These are phyloP conservation scores for Verruconis gallopava DNA, from an alignment of 2,329 filamentous ascomycete species.

Conservation along the genomic window DNA sequence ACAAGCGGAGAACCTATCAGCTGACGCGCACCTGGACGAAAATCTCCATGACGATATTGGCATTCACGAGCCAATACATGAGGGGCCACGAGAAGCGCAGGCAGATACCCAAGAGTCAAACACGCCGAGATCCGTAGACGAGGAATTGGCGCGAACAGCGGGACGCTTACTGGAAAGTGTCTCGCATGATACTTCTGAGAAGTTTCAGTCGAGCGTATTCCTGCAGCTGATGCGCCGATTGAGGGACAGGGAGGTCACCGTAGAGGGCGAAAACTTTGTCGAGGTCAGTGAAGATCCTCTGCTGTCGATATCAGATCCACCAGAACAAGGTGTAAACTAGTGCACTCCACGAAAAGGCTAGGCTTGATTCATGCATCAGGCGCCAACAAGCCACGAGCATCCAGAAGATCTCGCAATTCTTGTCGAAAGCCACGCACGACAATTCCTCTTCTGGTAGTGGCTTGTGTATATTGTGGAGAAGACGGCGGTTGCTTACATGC, in stretches of 20 bases:
- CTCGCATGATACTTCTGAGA: constrained; percentile 52
- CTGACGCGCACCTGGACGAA: not conserved
- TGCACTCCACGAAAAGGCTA: too few species aligned
- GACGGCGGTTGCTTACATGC: too few species aligned
- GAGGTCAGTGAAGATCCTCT: constrained; percentile 27
- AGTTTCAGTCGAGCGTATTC: constrained; percentile 70
- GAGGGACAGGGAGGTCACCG: constrained; percentile 56
- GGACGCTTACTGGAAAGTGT: constrained; percentile 57
- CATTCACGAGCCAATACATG: not conserved
- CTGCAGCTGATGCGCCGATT: constrained; percentile 64
- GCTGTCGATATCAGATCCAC: constrained; percentile 1
- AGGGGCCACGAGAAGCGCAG: constrained; percentile 12
- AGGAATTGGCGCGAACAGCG: constrained; percentile 61
- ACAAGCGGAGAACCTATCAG: not conserved
- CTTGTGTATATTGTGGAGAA: too few species aligned
- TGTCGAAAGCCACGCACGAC: too few species aligned
- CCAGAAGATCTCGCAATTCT: too few species aligned
- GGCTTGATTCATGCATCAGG: too few species aligned
- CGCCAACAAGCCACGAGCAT: too few species aligned
- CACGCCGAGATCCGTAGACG: constrained; percentile 13
- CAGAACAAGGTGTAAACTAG: too few species aligned
- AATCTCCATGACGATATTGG: not conserved
- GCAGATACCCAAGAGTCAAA: constrained; percentile 17
- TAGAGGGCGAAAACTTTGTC: constrained; percentile 58
- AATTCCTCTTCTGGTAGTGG: too few species aligned